Percentiles rank a stretch among this genome's conserved stretches.
These are phyloP conservation scores for Candida mesenterica DNA, from an alignment of 1,139 yeast species.

Conservation along the genomic window DNA sequence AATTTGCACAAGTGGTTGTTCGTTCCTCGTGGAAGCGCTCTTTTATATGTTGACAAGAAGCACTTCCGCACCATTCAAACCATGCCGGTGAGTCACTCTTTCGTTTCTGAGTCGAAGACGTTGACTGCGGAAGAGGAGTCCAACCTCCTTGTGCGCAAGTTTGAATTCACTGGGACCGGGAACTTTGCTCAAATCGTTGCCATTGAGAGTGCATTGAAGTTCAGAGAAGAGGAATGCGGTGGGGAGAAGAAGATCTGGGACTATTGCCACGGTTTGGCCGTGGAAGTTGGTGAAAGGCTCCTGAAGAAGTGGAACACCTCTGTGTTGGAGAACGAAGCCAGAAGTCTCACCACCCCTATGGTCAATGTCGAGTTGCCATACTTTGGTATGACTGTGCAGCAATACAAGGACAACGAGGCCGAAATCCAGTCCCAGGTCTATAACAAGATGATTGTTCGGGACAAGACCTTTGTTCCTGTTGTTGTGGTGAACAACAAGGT, in stretches of 20 bases:
- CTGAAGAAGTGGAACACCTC: slow-evolving; percentile 38
- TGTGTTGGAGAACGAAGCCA: slow-evolving; percentile 27
- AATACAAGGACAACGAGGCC: slow-evolving; percentile 11
- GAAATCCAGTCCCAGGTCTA: slow-evolving; percentile 4
- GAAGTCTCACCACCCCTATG: slow-evolving; percentile 40
- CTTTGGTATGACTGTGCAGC: slow-evolving; percentile 12
- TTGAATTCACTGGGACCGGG: slow-evolving; percentile 38
- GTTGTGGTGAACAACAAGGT: slow-evolving; percentile 39
- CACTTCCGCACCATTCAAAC: slow-evolving; percentile 55
- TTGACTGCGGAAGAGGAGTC: slow-evolving; percentile 22
- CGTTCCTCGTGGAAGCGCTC: slow-evolving; percentile 58
- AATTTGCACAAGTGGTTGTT: slow-evolving; percentile 73
- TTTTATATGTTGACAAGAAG: slow-evolving; percentile 55
- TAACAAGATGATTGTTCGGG: slow-evolving; percentile 6
- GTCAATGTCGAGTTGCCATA: slow-evolving; percentile 47
- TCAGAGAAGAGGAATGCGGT: slow-evolving; percentile 56
- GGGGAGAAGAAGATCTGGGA: slow-evolving; percentile 54
- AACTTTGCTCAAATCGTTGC: slow-evolving; percentile 27
- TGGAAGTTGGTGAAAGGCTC: slow-evolving; percentile 37
- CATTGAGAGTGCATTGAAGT: slow-evolving; percentile 44
- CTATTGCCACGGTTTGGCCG: slow-evolving; percentile 48
- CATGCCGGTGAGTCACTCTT: slow-evolving; percentile 55
- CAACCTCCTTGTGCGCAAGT: slow-evolving; percentile 38
- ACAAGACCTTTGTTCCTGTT: slow-evolving; percentile 48
- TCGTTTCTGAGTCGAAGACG: slow-evolving; percentile 21